Evolutionary conservation across 2,329 filamentous ascomycete species (phyloP).

Genomic region (Verticillium dahliae): DNA sequence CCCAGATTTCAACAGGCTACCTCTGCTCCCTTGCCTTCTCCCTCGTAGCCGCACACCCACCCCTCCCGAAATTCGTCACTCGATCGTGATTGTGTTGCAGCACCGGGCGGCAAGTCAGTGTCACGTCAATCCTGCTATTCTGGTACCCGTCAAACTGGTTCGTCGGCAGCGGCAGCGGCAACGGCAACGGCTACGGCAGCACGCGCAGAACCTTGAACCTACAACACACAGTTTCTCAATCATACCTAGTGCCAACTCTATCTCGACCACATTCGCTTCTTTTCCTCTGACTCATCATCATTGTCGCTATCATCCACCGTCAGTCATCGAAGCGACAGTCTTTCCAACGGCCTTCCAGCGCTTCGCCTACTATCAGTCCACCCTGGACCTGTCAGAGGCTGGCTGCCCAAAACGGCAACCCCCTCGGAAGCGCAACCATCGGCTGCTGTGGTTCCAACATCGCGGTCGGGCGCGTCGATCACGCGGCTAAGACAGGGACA

Average conservation of each 20-base stretch:
- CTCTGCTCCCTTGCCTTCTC: neutral
- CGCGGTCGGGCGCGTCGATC: slow-evolving; percentile 1
- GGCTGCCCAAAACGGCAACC: neutral
- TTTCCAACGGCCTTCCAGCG: neutral
- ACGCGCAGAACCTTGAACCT: neutral
- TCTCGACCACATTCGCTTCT: neutral
- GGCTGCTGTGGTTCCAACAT: neutral
- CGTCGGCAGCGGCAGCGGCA: neutral
- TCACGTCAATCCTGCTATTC: neutral
- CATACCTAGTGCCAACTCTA: neutral
- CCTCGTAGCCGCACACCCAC: neutral
- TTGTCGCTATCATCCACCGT: neutral
- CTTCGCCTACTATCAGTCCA: neutral
- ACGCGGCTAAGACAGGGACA: neutral
- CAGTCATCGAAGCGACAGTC: neutral
- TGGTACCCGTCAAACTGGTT: neutral
- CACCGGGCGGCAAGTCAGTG: neutral
- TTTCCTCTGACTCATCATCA: too few relatives aligned
- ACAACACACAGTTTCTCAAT: neutral
- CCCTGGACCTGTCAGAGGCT: neutral
- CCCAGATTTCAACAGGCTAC: neutral
- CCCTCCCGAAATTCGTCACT: neutral
- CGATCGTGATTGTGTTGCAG: neutral
- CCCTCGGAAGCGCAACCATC: neutral
- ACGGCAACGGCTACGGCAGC: neutral